These are phyloP conservation scores for Cokeromyces recurvatus DNA, from an alignment of 371 early-diverging fungal species.

Conservation along the genomic window DNA sequence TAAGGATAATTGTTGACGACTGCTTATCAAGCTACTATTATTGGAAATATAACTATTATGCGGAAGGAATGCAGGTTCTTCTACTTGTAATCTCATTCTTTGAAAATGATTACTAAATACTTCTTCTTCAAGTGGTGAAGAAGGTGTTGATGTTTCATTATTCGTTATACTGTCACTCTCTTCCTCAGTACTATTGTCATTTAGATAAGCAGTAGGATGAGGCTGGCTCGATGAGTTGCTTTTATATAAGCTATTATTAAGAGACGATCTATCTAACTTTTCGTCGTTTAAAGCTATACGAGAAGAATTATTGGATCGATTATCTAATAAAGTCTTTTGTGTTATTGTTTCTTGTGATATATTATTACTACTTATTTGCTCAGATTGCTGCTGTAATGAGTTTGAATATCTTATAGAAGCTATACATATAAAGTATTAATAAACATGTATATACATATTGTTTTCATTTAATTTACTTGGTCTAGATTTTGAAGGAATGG, in stretches of 20 bases:
- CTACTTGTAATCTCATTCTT: slow-evolving; percentile 26
- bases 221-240: background rate
- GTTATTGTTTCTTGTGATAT: too few species aligned
- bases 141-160: slow-evolving; percentile 1
- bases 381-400: slow-evolving; percentile 7
- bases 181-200: background rate
- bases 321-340: too few species aligned
- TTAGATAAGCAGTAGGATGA: background rate
- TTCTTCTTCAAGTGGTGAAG: too few species aligned
- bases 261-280: too few species aligned
- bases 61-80: slow-evolving; percentile 41
- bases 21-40: background rate
- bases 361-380: too few species aligned
- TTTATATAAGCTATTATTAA: background rate
- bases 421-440: background rate
- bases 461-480: slow-evolving; percentile 5
- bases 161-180: background rate
- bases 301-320: too few species aligned
- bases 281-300: too few species aligned
- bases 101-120: slow-evolving; percentile 27
- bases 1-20: slow-evolving; percentile 6
- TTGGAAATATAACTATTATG: background rate
- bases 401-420: slow-evolving; percentile 15
- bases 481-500: slow-evolving; percentile 5
- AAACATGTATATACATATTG: too few species aligned